A percentile compares a stretch with the other conserved stretches of the same genome.
phyloP scores from a whole-genome alignment of 2,329 filamentous ascomycete genomes.

The Fusarium sarcochroum region DNA sequence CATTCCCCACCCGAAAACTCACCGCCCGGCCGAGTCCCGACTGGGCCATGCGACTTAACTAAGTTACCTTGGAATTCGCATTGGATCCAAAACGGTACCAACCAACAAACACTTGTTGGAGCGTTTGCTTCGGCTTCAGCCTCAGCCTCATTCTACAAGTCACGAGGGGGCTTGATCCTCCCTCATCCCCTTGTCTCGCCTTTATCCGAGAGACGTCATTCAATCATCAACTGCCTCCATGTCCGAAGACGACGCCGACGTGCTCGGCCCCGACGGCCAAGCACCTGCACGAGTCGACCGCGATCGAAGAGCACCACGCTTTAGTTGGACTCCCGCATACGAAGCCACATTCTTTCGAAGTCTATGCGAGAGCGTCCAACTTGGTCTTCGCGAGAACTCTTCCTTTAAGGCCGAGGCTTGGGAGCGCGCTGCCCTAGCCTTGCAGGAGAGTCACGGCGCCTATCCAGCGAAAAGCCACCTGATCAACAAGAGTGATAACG shows the following conservation, averaged over 20 bases:
- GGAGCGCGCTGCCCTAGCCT: conserved; percentile 68
- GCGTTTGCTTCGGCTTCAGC: conserved; percentile 41
- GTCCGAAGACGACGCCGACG: conserved; percentile 58
- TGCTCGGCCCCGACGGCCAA: conserved; percentile 55
- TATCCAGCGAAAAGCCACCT: conserved; percentile 73
- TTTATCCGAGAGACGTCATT: background rate
- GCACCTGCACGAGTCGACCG: conserved; percentile 54
- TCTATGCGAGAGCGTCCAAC: conserved; percentile 70
- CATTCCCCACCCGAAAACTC: conserved; percentile 44
- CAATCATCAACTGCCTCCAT: conserved; percentile 38
- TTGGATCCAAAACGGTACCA: background rate
- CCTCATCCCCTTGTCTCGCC: background rate
- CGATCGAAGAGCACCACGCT: conserved; percentile 64
- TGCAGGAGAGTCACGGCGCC: conserved; percentile 68
- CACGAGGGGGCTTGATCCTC: conserved; percentile 26
- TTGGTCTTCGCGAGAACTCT: conserved; percentile 69
- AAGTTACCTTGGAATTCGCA: conserved; percentile 14
- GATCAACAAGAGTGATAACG: conserved; percentile 75
- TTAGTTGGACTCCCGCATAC: conserved; percentile 72
- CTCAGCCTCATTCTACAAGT: conserved; percentile 15
- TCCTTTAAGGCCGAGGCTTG: conserved; percentile 74
- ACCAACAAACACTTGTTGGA: conserved; percentile 31
- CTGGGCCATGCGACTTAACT: conserved; percentile 25
- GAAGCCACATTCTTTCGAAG: conserved; percentile 73
- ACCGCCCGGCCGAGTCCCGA: conserved; percentile 48